Evolutionary conservation across 2,329 filamentous ascomycete species (phyloP), one percentile per base, ranked within the genome.

Genomic region (Aspergillus ochraceus): DNA sequence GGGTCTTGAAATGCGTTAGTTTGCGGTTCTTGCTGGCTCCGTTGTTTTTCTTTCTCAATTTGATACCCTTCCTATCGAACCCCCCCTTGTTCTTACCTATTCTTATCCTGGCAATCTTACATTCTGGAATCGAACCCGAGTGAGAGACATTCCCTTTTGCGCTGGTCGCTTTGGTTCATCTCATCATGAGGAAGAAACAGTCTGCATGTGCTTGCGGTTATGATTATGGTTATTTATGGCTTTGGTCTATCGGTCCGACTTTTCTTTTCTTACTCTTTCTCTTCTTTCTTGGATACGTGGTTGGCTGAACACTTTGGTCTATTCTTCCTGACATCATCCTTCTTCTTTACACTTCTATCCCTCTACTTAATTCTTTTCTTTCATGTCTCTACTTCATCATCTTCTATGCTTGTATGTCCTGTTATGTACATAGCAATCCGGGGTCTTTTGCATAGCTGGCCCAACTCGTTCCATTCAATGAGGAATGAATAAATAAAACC

Each of bases 1-100:
- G 90, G 92, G 91, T 32, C 85, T 90, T 54, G 36, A 67, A 49
- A 36, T 55, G 8, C 52, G 42, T 6, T 61, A 54, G 47, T 30
- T 24, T 30, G 42, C 39, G 46, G 14, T 46, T 42, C 26, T 57
- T 53, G 42, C n/a, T n/a, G n/a, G n/a, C n/a, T 49, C 54, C 50
- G 36, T 42, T 39, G 54, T 19, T 32, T 57, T 47, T 39, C 26
- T 4, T 9, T 24, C n/a, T 29, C 26, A 9, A 36, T 2, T 2
- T 12, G 11, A 36, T 12, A 6, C 32, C 32, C 32, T 12, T 32
- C 9, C 12, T 12, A 32, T 32, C 30, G 10, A 32, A 32, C 29
- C 29, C 9, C 3, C 24, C 5, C 36, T 39, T 39, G 36, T n/a
- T 14, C 36, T 39, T 24, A 24, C 30, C 30, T 10, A 32, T 10